These are phyloP conservation scores for Withania somnifera DNA, from an alignment of 305 asterid species.

Conservation along the genomic window DNA sequence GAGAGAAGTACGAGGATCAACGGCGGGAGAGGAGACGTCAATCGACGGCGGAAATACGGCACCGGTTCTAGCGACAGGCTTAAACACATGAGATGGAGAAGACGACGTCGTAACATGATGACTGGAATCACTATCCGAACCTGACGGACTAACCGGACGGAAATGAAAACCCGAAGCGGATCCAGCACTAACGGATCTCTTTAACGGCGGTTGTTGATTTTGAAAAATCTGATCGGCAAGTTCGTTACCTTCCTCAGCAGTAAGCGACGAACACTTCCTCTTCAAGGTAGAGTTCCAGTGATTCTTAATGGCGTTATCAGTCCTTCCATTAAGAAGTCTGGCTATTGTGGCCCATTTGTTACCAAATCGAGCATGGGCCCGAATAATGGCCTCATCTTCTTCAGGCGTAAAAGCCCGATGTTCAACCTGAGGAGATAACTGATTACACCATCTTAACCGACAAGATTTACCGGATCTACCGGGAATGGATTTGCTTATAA, in stretches of 20 bases:
- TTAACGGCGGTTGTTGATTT: constrained; percentile 31
- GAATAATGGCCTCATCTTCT: constrained; percentile 67
- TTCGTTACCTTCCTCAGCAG: constrained; percentile 30
- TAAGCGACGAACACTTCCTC: constrained; percentile 58
- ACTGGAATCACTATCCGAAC: constrained; percentile 69
- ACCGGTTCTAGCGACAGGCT: constrained; percentile 41
- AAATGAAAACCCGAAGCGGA: constrained; percentile 41
- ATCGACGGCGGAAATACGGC: constrained; percentile 24
- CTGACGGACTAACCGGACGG: constrained; percentile 67
- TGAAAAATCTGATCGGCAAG: constrained; percentile 9
- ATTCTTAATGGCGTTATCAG: constrained; percentile 90
- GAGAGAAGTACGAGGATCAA: constrained; percentile 52
- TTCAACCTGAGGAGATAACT: constrained; percentile 85
- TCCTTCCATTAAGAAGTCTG: constrained; percentile 69
- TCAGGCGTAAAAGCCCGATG: constrained; percentile 74
- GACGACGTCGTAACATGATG: constrained; percentile 26
- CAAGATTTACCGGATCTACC: constrained; percentile 92
- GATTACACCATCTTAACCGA: constrained; percentile 93
- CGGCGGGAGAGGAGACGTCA: constrained; percentile 15
- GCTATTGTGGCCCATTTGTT: constrained; percentile 98
- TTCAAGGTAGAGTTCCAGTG: constrained; percentile 93
- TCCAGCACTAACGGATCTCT: constrained; percentile 77
- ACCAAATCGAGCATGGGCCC: constrained; percentile 76
- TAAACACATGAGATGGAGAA: constrained; percentile 16
- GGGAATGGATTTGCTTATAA: constrained; percentile 61